Base-by-base conservation (phyloP, 2,329 filamentous ascomycete genomes). In the Curvularia lunata region DNA sequence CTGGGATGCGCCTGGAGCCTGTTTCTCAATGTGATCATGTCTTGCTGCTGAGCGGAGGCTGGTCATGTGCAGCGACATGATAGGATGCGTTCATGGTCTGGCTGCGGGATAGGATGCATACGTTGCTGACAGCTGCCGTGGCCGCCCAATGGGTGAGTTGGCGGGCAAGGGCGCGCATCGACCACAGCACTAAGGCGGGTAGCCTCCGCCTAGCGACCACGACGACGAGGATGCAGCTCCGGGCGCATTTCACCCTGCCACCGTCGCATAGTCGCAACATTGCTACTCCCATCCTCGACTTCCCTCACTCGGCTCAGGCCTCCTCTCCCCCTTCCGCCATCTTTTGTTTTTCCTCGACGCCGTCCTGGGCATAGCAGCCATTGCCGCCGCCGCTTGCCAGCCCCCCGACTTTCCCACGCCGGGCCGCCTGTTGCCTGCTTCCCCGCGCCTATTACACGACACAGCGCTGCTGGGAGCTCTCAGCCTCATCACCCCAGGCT, bases 401-500 rank as follows among this genome's bases (percentile, higher is more conserved):
- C 70, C 68, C 60, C 65, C 61, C 60, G 57, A 60, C 48, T 65
- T 67, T 59, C 53, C 50, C 38, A 54, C 25, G 45, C 51, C 56
- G 41, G 51, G 54, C 64, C 59, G 57, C 60, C 62, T 58, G 45
- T 59, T 66, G 66, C 72, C 70, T 62, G 66, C 70, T 71, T 62
- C 70, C 67, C 67, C 66, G 63, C 68, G 63, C 63, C 56, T 68
- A 48, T 38, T 48, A 63, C 65, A 59, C 66, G 68, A 61, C 34
- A 62, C 68, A 69, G 61, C 49, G 63, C 60, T 62, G 54, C 13
- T 34, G 53, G 59, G 16, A 71, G 66, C 71, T 71, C 10, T 58
- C 68, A 74, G 70, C 71, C 71, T 72, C 68, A 63, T 64, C 30
- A 28, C 63, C 56, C 59, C 63, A 72, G 70, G 65, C 67, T 52